Conservation (phyloP, 495 filamentous ascomycete species). For the Xylaria cubensis region DNA sequence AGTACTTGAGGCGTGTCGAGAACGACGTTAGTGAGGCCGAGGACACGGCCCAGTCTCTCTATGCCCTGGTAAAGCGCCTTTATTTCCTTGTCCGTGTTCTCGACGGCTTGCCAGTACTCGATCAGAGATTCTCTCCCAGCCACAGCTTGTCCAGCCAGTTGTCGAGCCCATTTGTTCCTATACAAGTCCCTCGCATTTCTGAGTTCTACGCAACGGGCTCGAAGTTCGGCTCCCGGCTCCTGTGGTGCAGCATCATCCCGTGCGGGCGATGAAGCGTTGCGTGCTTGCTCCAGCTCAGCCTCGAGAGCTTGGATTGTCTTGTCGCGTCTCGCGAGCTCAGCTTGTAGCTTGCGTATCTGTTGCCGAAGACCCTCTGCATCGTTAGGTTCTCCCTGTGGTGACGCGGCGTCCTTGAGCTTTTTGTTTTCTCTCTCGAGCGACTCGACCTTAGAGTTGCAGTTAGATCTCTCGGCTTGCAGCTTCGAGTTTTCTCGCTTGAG, state of each 20-base stretch:
- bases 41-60: not conserved
- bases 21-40: constrained; percentile 17
- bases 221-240: not conserved
- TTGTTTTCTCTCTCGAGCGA: not conserved
- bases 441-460: not conserved
- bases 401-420: not conserved
- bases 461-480: not conserved
- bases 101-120: constrained; percentile 25
- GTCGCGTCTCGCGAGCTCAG: not conserved
- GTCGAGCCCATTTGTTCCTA: constrained; percentile 14
- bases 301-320: not conserved
- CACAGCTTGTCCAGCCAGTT: not conserved
- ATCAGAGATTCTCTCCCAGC: not conserved
- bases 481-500: not conserved
- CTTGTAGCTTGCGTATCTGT: not conserved
- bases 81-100: constrained; percentile 12
- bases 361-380: constrained; percentile 2
- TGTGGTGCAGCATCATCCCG: not conserved
- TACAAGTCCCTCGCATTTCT: constrained; percentile 5
- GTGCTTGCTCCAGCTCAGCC: not conserved
- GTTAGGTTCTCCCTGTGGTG: not conserved
- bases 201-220: constrained; percentile 7
- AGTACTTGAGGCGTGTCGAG: constrained; percentile 9
- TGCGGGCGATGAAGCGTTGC: not conserved
- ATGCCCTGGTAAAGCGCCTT: constrained; percentile 19